Base-by-base conservation (phyloP, 257 asterid genomes). In the Solanum clarkiae region DNA sequence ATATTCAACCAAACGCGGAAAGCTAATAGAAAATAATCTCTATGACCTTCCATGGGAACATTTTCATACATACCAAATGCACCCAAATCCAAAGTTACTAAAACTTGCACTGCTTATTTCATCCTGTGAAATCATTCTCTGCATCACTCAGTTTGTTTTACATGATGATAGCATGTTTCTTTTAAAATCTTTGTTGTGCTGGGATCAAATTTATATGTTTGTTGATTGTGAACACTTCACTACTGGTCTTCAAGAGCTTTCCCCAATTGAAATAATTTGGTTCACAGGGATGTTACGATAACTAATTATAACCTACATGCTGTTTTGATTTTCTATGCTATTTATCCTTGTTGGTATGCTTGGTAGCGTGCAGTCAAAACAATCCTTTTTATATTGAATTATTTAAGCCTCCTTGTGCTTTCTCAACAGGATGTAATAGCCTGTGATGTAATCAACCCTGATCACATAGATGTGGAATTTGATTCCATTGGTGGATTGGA, bases 361-460 rank as follows among this genome's bases (percentile, higher is more conserved):
- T 14, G 80, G 60, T 49, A 77, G 51, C 15, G 1, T 15, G 63
- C 62, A 79, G 85, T n/a, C 44, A 49, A 65, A 47, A 36, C 42
- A n/a, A 65, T 18, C 17, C 1, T 17, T 86, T 81, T 56, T 70
- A 29, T 62, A 82, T n/a, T 72, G 22, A 17, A 1, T 77, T 71
- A 84, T 7, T 44, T 65, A 49, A 36, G 1, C 17, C 17, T 17
- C 24, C 75, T 71, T 56, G 47, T 71, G 44, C 66, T 57, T 44
- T 68, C 71, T 84, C 83, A 84, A 68, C 86, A 96, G 99, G 99
- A 96, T 88, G 93, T 95, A 45, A 90, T 96, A 62, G 99, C 99
- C 70, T 95, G 98, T 88, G 99, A 95, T 90, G 98, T 97, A 51
- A 92, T 94, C 84, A 93, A 97, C 86, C 97, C 99, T 12, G 92